Conservation (phyloP, 2,329 filamentous ascomycete species). For the Sporothrix globosa region DNA sequence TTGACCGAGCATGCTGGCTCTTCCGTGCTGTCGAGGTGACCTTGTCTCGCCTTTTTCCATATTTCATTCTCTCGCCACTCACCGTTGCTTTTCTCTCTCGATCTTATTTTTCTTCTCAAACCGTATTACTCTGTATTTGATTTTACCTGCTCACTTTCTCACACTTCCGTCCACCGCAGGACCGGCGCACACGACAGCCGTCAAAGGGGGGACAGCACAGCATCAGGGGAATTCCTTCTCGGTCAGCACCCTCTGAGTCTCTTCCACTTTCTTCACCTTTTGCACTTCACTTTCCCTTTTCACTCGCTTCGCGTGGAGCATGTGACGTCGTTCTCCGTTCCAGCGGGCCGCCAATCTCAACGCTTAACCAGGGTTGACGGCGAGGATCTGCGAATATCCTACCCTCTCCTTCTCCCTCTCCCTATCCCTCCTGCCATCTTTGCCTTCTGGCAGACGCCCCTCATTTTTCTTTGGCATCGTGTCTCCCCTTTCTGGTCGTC, state of each 20-base stretch:
- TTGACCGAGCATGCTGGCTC: slow-evolving; percentile 2
- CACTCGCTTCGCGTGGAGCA: slow-evolving; percentile 26
- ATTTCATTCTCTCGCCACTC: not conserved
- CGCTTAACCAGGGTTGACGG: not conserved
- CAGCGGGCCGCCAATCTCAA: slow-evolving; percentile 31
- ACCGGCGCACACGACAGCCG: slow-evolving; percentile 20
- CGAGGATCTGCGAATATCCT: slow-evolving; percentile 25
- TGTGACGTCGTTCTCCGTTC: slow-evolving; percentile 34
- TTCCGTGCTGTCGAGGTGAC: not conserved
- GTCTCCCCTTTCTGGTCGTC: not conserved
- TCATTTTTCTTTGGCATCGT: not conserved
- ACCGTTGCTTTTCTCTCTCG: not conserved
- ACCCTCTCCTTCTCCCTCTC: not conserved
- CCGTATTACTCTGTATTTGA: not conserved
- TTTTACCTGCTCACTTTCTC: slow-evolving; percentile 5
- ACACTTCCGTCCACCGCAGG: not conserved
- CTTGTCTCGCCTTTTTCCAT: not conserved
- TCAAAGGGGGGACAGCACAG: slow-evolving; percentile 12
- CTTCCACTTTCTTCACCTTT: not conserved
- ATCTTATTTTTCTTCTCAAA: not conserved
- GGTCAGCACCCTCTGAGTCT: not conserved
- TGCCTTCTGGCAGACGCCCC: slow-evolving; percentile 16
- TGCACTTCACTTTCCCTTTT: slow-evolving; percentile 12
- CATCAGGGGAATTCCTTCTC: slow-evolving; percentile 7
- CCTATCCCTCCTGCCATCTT: not conserved